Percentiles rank a stretch among this genome's conserved stretches.
phyloP scores from a whole-genome alignment of 169 alveolate species.

The Perkinsus chesapeaki region DNA sequence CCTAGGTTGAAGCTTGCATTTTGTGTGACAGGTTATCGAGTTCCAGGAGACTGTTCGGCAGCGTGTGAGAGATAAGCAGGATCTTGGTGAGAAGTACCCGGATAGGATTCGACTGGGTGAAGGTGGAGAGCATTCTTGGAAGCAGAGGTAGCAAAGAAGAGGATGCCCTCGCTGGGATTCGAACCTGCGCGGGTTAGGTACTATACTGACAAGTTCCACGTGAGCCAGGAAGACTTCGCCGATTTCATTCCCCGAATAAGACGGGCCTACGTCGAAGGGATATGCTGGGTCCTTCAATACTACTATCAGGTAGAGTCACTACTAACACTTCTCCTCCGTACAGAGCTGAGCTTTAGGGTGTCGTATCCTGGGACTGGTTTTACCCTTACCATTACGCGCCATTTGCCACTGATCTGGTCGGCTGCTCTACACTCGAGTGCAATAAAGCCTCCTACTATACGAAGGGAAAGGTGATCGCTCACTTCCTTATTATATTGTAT shows the following conservation, averaged over 20 bases:
- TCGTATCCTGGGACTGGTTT: slow-evolving; percentile 96
- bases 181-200: slow-evolving; percentile 21
- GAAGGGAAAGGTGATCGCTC: background rate
- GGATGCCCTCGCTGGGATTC: background rate
- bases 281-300: slow-evolving; percentile 86
- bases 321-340: slow-evolving; percentile 41
- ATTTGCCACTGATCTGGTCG: slow-evolving; percentile 81
- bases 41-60: slow-evolving; percentile 6
- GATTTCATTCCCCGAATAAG: slow-evolving; percentile 41
- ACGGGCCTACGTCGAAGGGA: slow-evolving; percentile 83
- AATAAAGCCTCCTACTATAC: slow-evolving; percentile 3
- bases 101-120: slow-evolving; percentile 44
- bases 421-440: slow-evolving; percentile 36
- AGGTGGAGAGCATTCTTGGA: slow-evolving; percentile 30
- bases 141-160: background rate
- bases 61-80: slow-evolving; percentile 24
- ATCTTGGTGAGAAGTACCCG: slow-evolving; percentile 22
- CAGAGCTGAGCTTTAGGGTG: slow-evolving; percentile 58
- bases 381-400: slow-evolving; percentile 99
- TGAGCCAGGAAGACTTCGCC: slow-evolving; percentile 52
- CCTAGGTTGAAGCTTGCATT: background rate
- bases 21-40: background rate
- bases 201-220: slow-evolving; percentile 43
- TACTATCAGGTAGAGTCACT: slow-evolving; percentile 49
- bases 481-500: background rate